Evolutionary conservation across 139 green algal species (phyloP).

Genomic region (Penium margaritaceum): DNA sequence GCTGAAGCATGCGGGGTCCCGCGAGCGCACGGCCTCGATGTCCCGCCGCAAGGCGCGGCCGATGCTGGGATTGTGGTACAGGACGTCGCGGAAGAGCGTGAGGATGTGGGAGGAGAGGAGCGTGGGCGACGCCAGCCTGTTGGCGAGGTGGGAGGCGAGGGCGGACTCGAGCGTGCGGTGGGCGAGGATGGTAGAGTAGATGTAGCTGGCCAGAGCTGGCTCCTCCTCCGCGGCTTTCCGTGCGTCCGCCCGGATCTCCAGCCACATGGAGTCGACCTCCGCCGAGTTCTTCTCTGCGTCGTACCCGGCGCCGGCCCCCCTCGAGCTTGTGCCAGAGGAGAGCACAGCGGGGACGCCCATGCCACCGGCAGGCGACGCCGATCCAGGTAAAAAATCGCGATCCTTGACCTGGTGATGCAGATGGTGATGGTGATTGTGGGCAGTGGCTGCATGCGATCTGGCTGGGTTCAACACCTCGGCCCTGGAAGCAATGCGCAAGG

Average conservation of each 20-base stretch:
- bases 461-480: too few species aligned
- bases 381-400: too few species aligned
- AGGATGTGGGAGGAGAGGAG: slow-evolving; percentile 86
- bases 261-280: too few species aligned
- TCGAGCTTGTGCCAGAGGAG: too few species aligned
- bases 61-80: not conserved
- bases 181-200: slow-evolving; percentile 87
- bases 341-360: too few species aligned
- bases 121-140: slow-evolving; percentile 78
- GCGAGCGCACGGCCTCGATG: slow-evolving; percentile 47
- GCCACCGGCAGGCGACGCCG: too few species aligned
- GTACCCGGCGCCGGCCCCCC: too few species aligned
- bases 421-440: too few species aligned
- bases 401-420: too few species aligned
- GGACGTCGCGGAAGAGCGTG: slow-evolving; percentile 61
- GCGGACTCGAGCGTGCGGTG: slow-evolving; percentile 72
- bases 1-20: slow-evolving; percentile 51
- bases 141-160: slow-evolving; percentile 85
- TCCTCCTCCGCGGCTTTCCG: slow-evolving; percentile 56
- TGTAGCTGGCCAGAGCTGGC: slow-evolving; percentile 76
- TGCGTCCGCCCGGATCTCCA: slow-evolving; percentile 44
- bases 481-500: too few species aligned
- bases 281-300: too few species aligned
- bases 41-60: slow-evolving; percentile 32
- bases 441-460: too few species aligned